Evolutionary conservation across 2,329 filamentous ascomycete species (phyloP).

Genomic region (Trichoderma oligosporum): DNA sequence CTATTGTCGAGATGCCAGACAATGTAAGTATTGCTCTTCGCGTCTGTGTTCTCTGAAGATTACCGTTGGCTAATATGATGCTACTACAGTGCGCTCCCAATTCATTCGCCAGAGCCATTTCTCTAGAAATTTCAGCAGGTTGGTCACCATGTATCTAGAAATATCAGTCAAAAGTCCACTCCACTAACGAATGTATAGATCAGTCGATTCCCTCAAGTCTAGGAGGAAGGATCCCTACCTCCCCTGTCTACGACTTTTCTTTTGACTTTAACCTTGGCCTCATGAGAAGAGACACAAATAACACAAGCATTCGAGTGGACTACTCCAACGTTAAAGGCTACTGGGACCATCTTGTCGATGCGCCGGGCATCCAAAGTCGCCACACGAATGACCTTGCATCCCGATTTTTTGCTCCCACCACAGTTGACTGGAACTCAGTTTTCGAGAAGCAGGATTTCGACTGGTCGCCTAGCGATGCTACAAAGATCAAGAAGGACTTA

Average conservation of each 20-base stretch:
- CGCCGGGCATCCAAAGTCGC: neutral
- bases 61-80: neutral
- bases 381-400: neutral
- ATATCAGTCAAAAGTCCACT: too few species aligned
- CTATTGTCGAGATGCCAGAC: conserved; percentile 10
- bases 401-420: neutral
- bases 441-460: neutral
- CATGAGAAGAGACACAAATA: neutral
- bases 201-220: neutral
- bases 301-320: neutral
- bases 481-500: neutral
- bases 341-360: conserved; percentile 1
- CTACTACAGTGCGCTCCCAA: neutral
- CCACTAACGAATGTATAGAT: too few species aligned
- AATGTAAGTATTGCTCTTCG: neutral
- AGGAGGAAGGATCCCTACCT: neutral
- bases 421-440: neutral
- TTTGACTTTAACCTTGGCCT: conserved; percentile 5
- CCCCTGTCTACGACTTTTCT: conserved; percentile 6
- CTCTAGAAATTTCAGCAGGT: neutral
- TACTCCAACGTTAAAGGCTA: conserved; percentile 11
- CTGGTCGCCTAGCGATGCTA: neutral
- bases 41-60: neutral
- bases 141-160: neutral
- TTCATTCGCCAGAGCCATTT: neutral